Evolutionary conservation across 108 stramenopile genomes (phyloP).

Genomic region (Epipyxis sp.): DNA sequence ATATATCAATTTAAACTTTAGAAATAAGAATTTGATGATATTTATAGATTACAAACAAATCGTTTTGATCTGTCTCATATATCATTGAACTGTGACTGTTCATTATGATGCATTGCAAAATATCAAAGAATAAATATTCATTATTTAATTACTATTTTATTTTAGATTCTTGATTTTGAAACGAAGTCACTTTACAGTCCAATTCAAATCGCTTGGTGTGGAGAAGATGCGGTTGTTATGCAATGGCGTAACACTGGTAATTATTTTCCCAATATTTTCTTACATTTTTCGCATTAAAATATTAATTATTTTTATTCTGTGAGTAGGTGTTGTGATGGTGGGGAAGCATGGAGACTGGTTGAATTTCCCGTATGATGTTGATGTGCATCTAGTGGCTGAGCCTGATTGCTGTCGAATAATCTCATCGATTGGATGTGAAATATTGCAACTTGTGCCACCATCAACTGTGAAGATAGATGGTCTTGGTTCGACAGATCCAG

Average conservation of each 20-base stretch:
- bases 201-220: constrained; percentile 85
- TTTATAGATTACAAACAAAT: too few species aligned
- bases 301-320: too few species aligned
- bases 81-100: too few species aligned
- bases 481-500: constrained; percentile 84
- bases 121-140: too few species aligned
- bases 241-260: constrained; percentile 85
- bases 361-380: constrained; percentile 70
- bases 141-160: too few species aligned
- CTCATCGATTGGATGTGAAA: constrained; percentile 69
- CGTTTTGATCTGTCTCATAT: too few species aligned
- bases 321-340: constrained; percentile 86
- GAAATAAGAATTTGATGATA: too few species aligned
- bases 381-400: constrained; percentile 78
- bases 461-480: constrained; percentile 73
- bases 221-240: constrained; percentile 84
- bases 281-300: too few species aligned
- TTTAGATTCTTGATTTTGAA: constrained; percentile 78
- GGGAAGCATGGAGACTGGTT: constrained; percentile 94
- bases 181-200: constrained; percentile 68
- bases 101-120: too few species aligned
- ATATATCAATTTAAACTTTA: too few species aligned
- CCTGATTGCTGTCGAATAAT: constrained; percentile 87
- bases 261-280: too few species aligned
- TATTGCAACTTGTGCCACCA: constrained; percentile 85